Percentiles rank a stretch among this genome's conserved stretches.
These are phyloP conservation scores for Exserohilum rostratum DNA, from an alignment of 2,329 filamentous ascomycete genomes.

Conservation along the genomic window DNA sequence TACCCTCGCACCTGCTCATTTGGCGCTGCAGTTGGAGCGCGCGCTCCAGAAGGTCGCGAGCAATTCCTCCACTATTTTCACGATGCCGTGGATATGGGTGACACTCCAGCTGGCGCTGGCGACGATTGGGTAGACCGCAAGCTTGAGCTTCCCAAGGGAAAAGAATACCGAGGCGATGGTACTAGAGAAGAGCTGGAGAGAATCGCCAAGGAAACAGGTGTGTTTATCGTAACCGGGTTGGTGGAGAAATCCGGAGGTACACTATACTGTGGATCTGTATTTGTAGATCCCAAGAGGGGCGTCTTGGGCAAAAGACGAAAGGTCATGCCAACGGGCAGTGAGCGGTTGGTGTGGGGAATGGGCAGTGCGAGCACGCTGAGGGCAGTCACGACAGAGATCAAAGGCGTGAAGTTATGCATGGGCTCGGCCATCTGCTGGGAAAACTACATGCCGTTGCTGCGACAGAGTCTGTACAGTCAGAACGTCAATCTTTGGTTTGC, in stretches of 20 bases:
- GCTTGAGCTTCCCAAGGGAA: slow-evolving; percentile 58
- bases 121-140: slow-evolving; percentile 71
- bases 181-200: slow-evolving; percentile 80
- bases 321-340: slow-evolving; percentile 87
- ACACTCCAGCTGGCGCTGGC: slow-evolving; percentile 73
- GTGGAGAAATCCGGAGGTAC: slow-evolving; percentile 83
- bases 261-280: slow-evolving; percentile 82
- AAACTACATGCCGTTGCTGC: slow-evolving; percentile 90
- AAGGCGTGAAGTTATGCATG: slow-evolving; percentile 78
- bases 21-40: slow-evolving; percentile 73
- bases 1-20: slow-evolving; percentile 85
- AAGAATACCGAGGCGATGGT: slow-evolving; percentile 68
- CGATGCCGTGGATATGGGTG: slow-evolving; percentile 80
- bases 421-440: slow-evolving; percentile 95
- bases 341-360: slow-evolving; percentile 88
- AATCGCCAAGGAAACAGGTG: slow-evolving; percentile 75
- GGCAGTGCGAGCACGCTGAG: slow-evolving; percentile 78
- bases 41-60: slow-evolving; percentile 73
- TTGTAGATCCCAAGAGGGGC: slow-evolving; percentile 76
- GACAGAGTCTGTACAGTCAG: slow-evolving; percentile 83
- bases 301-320: slow-evolving; percentile 85
- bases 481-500: slow-evolving; percentile 92
- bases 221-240: slow-evolving; percentile 80
- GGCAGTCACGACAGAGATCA: slow-evolving; percentile 79
- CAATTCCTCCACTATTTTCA: slow-evolving; percentile 84